These are phyloP conservation scores for Venturia pyrina DNA, from an alignment of 2,329 filamentous ascomycete species.

Conservation along the genomic window DNA sequence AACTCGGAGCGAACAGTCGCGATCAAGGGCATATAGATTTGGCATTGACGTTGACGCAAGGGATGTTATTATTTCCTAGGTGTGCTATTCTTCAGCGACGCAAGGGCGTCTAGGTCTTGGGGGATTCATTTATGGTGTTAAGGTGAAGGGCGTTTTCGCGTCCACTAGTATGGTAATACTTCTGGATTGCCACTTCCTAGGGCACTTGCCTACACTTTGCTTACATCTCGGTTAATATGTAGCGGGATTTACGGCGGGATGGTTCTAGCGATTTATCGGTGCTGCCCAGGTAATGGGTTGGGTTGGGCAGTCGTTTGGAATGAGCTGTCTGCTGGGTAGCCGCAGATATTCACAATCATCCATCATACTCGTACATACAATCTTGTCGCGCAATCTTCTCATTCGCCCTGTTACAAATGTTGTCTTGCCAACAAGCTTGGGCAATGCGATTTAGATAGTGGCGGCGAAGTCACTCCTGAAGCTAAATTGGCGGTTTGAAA, in stretches of 20 bases:
- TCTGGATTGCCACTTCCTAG: neutral
- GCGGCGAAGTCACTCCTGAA: too few species aligned
- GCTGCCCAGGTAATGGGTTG: neutral
- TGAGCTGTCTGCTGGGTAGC: neutral
- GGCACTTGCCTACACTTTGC: neutral
- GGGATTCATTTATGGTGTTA: neutral
- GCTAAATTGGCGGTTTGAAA: too few species aligned
- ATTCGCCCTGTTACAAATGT: too few species aligned
- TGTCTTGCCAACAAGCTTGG: too few species aligned
- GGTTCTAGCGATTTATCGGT: neutral
- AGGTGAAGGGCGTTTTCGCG: neutral
- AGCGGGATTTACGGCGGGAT: neutral
- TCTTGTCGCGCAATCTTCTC: neutral
- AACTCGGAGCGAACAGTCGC: slow-evolving; percentile 88
- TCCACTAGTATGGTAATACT: neutral
- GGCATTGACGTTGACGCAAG: slow-evolving; percentile 16
- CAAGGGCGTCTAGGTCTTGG: neutral
- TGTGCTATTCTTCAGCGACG: neutral
- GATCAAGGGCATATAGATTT: slow-evolving; percentile 68
- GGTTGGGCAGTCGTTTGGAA: neutral
- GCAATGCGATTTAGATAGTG: too few species aligned
- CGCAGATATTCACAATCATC: neutral
- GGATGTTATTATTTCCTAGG: slow-evolving; percentile 18
- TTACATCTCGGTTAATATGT: neutral
- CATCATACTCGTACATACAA: neutral